Evolutionary conservation across 148 eudicot species (phyloP).

Genomic region (Persicaria maculosa): DNA sequence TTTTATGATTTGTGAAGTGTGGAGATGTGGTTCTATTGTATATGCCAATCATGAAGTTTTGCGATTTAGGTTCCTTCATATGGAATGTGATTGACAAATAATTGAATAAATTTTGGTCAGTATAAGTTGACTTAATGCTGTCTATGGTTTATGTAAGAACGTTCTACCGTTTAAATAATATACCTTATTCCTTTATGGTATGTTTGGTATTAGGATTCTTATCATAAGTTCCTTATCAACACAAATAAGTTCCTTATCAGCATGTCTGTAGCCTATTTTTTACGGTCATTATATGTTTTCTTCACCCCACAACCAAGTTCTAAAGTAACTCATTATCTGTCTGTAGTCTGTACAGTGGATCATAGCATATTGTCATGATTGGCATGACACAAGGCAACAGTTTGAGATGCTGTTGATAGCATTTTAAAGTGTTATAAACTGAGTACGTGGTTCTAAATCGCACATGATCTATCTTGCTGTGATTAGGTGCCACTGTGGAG

Average conservation of each 20-base stretch:
- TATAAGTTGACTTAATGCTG: neutral
- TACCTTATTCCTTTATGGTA: neutral
- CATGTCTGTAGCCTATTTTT: neutral
- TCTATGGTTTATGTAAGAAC: neutral
- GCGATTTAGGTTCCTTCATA: neutral
- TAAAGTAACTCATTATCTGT: neutral
- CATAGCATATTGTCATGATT: neutral
- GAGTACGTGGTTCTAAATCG: neutral
- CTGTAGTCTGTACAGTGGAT: neutral
- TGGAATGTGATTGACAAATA: neutral
- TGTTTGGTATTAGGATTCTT: no score
- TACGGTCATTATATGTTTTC: neutral
- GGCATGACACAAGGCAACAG: neutral
- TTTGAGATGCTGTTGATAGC: neutral
- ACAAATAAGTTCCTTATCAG: no score
- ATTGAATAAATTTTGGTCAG: neutral
- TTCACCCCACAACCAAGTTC: neutral
- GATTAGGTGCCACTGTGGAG: constrained; percentile 91
- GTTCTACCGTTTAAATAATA: neutral
- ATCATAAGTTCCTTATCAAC: no score
- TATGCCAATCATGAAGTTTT: no score
- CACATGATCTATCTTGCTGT: neutral
- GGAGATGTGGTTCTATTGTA: neutral
- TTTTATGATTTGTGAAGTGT: neutral
- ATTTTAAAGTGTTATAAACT: neutral